Conservation (phyloP, 129 eudicot genomes). For the Apium graveolens region DNA sequence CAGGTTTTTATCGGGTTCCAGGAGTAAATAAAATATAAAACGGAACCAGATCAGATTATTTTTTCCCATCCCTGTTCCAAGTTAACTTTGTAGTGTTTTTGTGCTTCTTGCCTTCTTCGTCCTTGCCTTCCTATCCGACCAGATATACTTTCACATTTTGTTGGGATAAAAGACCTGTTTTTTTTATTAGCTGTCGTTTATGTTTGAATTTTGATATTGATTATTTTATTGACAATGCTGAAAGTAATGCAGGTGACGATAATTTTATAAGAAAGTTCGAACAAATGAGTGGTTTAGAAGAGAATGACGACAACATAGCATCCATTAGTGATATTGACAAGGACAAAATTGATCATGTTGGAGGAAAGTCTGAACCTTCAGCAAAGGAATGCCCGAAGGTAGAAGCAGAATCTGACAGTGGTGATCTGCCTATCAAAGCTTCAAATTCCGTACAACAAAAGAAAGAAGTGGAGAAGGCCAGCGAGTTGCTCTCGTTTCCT, state of each 20-base stretch:
- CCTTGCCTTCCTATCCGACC: neutral
- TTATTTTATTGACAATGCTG: slow-evolving; percentile 40
- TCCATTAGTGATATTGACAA: slow-evolving; percentile 14
- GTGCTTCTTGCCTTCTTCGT: no score
- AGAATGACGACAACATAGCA: slow-evolving; percentile 31
- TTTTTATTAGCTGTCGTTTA: neutral
- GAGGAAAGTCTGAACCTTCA: slow-evolving; percentile 15
- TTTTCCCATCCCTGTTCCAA: no score
- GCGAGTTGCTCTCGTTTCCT: neutral
- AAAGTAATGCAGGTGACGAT: slow-evolving; percentile 19
- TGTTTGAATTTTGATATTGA: slow-evolving; percentile 26
- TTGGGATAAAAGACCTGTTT: neutral
- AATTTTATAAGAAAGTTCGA: neutral
- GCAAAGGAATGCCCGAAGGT: slow-evolving; percentile 8
- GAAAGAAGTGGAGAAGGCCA: slow-evolving; percentile 9
- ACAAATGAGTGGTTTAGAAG: slow-evolving; percentile 17
- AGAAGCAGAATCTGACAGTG: slow-evolving; percentile 19
- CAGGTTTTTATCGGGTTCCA: no score
- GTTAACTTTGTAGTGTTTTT: no score
- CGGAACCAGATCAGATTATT: no score
- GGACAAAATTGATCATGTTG: slow-evolving; percentile 19
- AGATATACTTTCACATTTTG: neutral
- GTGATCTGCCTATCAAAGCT: slow-evolving; percentile 23
- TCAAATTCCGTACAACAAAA: slow-evolving; percentile 16
- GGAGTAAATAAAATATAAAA: no score